Evolutionary conservation across 768 basidiomycete species (phyloP).

Genomic region (Leccinum subgranulosum): DNA sequence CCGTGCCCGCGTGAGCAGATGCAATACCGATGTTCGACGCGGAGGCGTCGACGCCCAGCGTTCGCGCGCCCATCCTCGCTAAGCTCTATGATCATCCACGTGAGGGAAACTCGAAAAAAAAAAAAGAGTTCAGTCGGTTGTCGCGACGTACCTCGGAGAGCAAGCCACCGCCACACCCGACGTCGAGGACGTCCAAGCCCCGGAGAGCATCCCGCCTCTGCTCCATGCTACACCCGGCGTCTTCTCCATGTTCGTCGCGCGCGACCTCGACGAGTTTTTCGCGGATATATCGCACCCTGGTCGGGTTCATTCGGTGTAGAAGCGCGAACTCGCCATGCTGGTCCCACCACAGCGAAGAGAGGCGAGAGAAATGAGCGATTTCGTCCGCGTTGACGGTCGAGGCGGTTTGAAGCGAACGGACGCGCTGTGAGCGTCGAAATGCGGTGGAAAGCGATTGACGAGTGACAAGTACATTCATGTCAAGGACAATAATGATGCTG

Average conservation of each 20-base stretch:
- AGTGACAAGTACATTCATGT: neutral
- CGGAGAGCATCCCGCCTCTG: slow-evolving; percentile 40
- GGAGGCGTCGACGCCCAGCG: slow-evolving; percentile 91
- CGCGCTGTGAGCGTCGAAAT: slow-evolving; percentile 15
- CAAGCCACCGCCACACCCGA: slow-evolving; percentile 95
- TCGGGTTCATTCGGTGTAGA: slow-evolving; percentile 94
- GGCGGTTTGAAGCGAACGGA: slow-evolving; percentile 22
- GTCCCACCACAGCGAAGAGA: slow-evolving; percentile 96
- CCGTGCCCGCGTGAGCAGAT: slow-evolving; percentile 72
- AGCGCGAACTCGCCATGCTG: slow-evolving; percentile 86
- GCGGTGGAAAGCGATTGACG: slow-evolving; percentile 18
- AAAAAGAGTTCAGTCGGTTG: neutral
- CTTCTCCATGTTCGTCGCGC: slow-evolving; percentile 49
- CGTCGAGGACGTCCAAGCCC: slow-evolving; percentile 77
- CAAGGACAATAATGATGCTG: neutral
- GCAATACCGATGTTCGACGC: slow-evolving; percentile 85
- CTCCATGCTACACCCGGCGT: slow-evolving; percentile 28
- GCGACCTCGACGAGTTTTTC: slow-evolving; percentile 66
- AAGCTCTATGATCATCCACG: slow-evolving; percentile 60
- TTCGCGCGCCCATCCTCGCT: slow-evolving; percentile 82
- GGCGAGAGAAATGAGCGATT: slow-evolving; percentile 83
- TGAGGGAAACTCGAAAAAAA: neutral
- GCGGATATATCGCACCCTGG: slow-evolving; percentile 77
- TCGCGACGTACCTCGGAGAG: slow-evolving; percentile 71
- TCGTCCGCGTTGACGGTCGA: slow-evolving; percentile 66